These are phyloP conservation scores for Lentinus tigrinus DNA, from an alignment of 768 basidiomycete genomes.

Conservation along the genomic window DNA sequence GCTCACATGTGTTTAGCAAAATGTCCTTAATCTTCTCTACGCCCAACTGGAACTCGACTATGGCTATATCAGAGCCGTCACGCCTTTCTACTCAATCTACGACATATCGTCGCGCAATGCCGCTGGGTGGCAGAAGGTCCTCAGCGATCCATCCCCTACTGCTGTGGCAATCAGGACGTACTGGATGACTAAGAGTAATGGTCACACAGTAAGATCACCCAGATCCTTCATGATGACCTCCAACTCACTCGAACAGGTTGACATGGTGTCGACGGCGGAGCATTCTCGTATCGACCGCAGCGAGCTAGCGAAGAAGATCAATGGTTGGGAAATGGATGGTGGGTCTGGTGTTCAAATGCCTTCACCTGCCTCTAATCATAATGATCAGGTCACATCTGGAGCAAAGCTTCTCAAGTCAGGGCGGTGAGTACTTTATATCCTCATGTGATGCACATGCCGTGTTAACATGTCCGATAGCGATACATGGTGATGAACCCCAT, in stretches of 20 bases:
- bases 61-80: slow-evolving; percentile 42
- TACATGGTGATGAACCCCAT: slow-evolving; percentile 37
- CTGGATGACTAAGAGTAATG: slow-evolving; percentile 29
- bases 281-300: slow-evolving; percentile 29
- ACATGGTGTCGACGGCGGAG: slow-evolving; percentile 32
- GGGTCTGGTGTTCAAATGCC: background rate
- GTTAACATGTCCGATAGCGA: slow-evolving; percentile 24
- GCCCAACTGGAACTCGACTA: slow-evolving; percentile 49
- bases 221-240: background rate
- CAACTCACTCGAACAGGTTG: slow-evolving; percentile 28
- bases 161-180: slow-evolving; percentile 32
- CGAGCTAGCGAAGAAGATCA: slow-evolving; percentile 36
- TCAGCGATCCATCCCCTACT: slow-evolving; percentile 30
- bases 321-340: slow-evolving; percentile 40
- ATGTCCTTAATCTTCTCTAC: slow-evolving; percentile 43
- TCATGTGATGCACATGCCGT: background rate
- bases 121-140: slow-evolving; percentile 29
- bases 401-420: slow-evolving; percentile 40
- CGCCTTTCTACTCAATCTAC: slow-evolving; percentile 46
- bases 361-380: too few species aligned
- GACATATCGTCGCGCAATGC: slow-evolving; percentile 32
- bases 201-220: slow-evolving; percentile 22
- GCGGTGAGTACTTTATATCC: slow-evolving; percentile 27
- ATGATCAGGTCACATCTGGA: slow-evolving; percentile 31
- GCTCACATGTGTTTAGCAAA: slow-evolving; percentile 28